Conservation (phyloP, 108 stramenopile species). For the Aureococcus anophagefferens region DNA sequence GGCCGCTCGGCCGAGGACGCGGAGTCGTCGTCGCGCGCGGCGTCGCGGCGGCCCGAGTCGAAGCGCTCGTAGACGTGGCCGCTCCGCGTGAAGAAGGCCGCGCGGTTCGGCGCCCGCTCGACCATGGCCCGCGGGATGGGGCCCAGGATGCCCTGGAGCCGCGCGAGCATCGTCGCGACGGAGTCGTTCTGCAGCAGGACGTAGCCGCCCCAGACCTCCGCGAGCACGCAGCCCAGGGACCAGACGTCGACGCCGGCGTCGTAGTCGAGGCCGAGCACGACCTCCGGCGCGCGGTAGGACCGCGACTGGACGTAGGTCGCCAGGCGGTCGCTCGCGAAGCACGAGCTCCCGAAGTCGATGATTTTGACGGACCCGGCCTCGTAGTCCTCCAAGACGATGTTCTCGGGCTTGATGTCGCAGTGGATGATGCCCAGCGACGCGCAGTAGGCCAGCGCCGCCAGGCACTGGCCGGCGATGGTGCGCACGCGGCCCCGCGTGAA, state of each 20-base stretch:
- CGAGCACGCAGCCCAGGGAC: conserved; percentile 87
- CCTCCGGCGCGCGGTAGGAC: conserved; percentile 93
- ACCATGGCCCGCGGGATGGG: conserved; percentile 81
- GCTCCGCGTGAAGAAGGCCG: no score
- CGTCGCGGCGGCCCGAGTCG: no score
- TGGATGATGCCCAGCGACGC: conserved; percentile 82
- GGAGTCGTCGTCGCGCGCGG: no score
- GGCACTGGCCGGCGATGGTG: conserved; percentile 65
- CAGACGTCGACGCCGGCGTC: conserved; percentile 85
- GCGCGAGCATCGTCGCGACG: conserved; percentile 80
- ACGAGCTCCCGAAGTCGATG: conserved; percentile 95
- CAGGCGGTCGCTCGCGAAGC: conserved; percentile 86
- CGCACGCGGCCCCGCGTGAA: conserved; percentile 79
- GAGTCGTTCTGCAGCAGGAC: conserved; percentile 87
- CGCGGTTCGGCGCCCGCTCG: conserved; percentile 46
- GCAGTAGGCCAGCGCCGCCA: conserved; percentile 80
- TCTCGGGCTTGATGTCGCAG: no score
- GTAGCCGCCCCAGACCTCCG: conserved; percentile 85
- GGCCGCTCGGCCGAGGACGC: no score
- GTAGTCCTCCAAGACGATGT: conserved; percentile 61
- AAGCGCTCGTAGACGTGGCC: no score
- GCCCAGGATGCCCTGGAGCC: conserved; percentile 84
- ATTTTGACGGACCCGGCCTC: conserved; percentile 75
- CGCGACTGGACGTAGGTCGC: conserved; percentile 91
- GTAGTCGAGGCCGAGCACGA: conserved; percentile 83